Percentiles rank a stretch among this genome's conserved stretches.
These are phyloP conservation scores for Lipomyces chichibuensis DNA, from an alignment of 805 yeast species.

Conservation along the genomic window DNA sequence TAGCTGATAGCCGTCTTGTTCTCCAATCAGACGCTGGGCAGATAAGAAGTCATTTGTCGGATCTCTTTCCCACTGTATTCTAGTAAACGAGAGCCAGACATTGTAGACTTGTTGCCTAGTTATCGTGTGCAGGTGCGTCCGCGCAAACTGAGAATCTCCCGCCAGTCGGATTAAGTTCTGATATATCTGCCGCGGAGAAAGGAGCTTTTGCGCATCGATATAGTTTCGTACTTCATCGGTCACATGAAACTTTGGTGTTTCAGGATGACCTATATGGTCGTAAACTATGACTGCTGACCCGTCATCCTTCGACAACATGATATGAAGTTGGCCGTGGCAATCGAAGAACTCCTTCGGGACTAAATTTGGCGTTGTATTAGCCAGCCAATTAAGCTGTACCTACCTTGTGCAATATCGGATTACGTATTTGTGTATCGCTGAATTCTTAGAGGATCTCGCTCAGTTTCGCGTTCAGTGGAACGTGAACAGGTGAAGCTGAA, in stretches of 20 bases:
- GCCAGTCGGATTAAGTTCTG: background rate
- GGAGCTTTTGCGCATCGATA: background rate
- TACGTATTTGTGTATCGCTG: constrained; percentile 1
- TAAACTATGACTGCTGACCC: background rate
- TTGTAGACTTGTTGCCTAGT: no score
- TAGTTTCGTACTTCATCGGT: background rate
- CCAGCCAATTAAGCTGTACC: background rate
- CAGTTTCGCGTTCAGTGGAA: no score
- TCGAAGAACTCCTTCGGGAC: background rate
- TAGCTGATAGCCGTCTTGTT: no score
- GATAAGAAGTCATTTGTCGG: no score
- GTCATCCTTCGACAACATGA: background rate
- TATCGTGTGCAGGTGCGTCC: background rate
- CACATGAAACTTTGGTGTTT: background rate
- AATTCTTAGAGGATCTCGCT: no score
- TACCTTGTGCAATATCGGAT: background rate
- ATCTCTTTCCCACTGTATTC: no score
- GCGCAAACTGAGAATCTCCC: background rate
- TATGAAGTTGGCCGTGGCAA: background rate
- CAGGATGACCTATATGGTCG: background rate
- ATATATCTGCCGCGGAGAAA: background rate
- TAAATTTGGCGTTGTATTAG: background rate
- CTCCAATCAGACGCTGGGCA: no score
- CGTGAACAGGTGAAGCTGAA: background rate
- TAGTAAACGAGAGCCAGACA: no score